These are phyloP conservation scores for Plasmopara muralis DNA, from an alignment of 352 stramenopile species.

Conservation along the genomic window DNA sequence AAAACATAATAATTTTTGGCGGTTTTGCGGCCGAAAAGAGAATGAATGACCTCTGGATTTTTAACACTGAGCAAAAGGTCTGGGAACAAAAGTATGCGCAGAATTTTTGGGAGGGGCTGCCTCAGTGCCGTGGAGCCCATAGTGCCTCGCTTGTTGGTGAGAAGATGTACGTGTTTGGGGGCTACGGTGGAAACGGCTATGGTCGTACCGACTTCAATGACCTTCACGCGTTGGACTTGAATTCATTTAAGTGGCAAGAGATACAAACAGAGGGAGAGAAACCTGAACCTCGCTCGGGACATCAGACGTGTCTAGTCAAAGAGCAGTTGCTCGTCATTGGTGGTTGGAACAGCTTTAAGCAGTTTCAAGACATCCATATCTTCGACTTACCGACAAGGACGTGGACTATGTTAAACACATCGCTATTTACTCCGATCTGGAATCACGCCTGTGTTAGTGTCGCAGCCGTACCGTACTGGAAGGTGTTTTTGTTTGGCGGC, in stretches of 20 bases:
- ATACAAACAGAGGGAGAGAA: conserved; percentile 83
- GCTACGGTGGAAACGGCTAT: conserved; percentile 94
- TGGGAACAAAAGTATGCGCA: conserved; percentile 90
- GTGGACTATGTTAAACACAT: conserved; percentile 71
- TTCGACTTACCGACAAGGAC: conserved; percentile 82
- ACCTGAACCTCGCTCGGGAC: conserved; percentile 89
- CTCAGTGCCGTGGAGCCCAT: conserved; percentile 89
- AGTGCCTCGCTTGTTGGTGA: conserved; percentile 81
- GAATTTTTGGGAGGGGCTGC: conserved; percentile 85
- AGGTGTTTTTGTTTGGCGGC: conserved; percentile 96
- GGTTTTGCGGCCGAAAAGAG: conserved; percentile 90
- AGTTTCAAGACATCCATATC: conserved; percentile 95
- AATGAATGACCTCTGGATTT: conserved; percentile 96
- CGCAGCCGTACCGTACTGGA: conserved; percentile 94
- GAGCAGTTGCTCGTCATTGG: conserved; percentile 92
- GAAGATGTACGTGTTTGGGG: conserved; percentile 93
- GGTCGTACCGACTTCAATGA: conserved; percentile 94
- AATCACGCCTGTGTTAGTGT: conserved; percentile 93
- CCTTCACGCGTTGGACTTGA: conserved; percentile 87
- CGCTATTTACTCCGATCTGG: conserved; percentile 79
- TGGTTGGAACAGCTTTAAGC: conserved; percentile 93
- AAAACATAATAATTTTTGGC: conserved; percentile 91
- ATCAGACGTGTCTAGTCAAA: conserved; percentile 88
- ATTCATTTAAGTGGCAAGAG: conserved; percentile 88
- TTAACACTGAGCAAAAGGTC: conserved; percentile 89